Evolutionary conservation across 768 basidiomycete genomes (phyloP), one percentile per base, ranked within the genome.

Genomic region (Dendrothele bispora): DNA sequence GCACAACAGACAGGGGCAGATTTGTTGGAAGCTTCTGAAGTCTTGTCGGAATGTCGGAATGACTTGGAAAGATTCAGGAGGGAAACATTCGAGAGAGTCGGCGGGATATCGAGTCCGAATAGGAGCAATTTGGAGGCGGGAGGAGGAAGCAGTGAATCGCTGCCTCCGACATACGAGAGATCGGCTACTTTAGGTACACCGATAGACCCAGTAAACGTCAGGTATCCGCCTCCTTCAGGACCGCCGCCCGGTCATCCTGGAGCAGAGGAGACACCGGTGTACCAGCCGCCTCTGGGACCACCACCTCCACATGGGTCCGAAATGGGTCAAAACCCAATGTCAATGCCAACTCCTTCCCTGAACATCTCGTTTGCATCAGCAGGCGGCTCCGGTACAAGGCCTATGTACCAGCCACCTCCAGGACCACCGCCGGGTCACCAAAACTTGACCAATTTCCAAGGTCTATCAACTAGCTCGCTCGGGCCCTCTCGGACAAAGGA

Each of bases 61-160:
- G 54, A 52, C 12, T 46, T 60, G 12, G 52, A 54, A 18, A 21
- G 29, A 3, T 60, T 51, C 37, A 51, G 58, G 21, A 43, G 62
- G 28, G 62, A 66, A 18, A 63, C 66, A 0, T 73, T 75, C 46
- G 59, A 65, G 48, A 62, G 62, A 39, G 57, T 67, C 29, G 61
- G 57, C 29, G 58, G 63, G 42, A 38, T 7, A 38, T 39, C 48
- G 18, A 6, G 30, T 25, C 30, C 54, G 58, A 22, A 37, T 58
- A 17, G 61, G 59, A 7, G 60, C 62, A 15, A 47, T 41, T 22
- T 29, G 32, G 17, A 50, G 50, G 18, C 46, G 50, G 11, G 21
- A 41, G 7, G 53, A 54, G 39, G 50, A 56, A 47, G 43, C 67
- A 66, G 38, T 11, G 29, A 8, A n/a, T 42, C 39, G 14, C n/a